A percentile compares a stretch with the other conserved stretches of the same genome.
Evolutionary conservation across 2,329 filamentous ascomycete genomes (phyloP).

Genomic region (Paecilomyces variotii): DNA sequence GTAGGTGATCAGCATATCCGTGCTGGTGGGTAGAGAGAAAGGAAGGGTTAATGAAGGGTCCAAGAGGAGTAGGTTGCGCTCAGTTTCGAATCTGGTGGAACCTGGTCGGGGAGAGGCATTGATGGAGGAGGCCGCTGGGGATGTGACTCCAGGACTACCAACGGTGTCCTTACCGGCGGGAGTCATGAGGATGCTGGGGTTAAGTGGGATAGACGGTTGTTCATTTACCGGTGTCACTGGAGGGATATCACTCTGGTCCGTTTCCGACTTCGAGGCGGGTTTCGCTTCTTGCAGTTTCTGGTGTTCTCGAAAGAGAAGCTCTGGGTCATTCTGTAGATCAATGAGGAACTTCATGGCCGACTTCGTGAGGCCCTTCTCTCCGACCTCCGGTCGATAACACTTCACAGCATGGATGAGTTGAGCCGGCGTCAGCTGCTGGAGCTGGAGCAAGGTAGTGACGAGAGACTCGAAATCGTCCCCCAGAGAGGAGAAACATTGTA

Average conservation of each 20-base stretch:
- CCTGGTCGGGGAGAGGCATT: conserved; percentile 5
- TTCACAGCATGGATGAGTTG: conserved; percentile 88
- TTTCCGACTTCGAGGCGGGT: background rate
- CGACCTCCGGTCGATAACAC: conserved; percentile 89
- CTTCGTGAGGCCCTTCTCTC: conserved; percentile 85
- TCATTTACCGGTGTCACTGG: conserved; percentile 21
- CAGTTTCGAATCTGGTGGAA: conserved; percentile 7
- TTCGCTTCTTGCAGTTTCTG: conserved; percentile 20
- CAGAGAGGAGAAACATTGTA: conserved; percentile 94
- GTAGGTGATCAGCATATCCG: conserved; percentile 93
- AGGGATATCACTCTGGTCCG: conserved; percentile 11
- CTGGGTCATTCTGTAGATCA: conserved; percentile 67
- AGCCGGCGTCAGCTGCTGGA: conserved; percentile 74
- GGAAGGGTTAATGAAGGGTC: conserved; percentile 89
- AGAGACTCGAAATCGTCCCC: conserved; percentile 85
- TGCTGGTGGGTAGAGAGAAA: conserved; percentile 90
- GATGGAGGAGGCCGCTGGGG: conserved; percentile 15
- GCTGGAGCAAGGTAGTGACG: conserved; percentile 78
- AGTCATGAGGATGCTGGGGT: background rate
- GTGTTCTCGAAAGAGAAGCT: conserved; percentile 42
- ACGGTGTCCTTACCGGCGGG: background rate
- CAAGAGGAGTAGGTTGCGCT: conserved; percentile 51
- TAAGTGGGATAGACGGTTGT: conserved; percentile 3
- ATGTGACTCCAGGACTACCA: conserved; percentile 5
- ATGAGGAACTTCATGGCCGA: conserved; percentile 79